Percentiles rank a stretch among this genome's conserved stretches.
phyloP scores from a whole-genome alignment of 371 early-diverging fungal genomes.

The Funneliformis caledonium region DNA sequence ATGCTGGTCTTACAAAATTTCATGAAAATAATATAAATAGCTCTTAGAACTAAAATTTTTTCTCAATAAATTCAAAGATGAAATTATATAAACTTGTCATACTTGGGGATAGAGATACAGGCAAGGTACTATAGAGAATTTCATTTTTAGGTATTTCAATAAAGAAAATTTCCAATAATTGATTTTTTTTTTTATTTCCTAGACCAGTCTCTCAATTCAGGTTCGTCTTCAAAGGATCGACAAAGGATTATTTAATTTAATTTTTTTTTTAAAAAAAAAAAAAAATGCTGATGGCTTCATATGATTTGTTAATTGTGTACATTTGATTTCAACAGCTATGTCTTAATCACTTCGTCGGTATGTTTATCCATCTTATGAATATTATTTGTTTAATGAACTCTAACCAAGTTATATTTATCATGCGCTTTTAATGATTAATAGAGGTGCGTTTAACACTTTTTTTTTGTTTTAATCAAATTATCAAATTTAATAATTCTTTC shows the following conservation, averaged over 20 bases:
- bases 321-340: slow-evolving; percentile 38
- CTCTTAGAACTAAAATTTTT: too few relatives aligned
- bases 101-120: background rate
- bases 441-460: background rate
- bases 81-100: background rate
- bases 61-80: background rate
- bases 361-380: background rate
- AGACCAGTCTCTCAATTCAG: slow-evolving; percentile 44
- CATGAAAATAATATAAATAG: too few relatives aligned
- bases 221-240: slow-evolving; percentile 15
- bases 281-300: background rate
- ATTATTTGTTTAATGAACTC: background rate
- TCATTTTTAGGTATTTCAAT: background rate
- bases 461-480: too few relatives aligned
- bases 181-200: background rate
- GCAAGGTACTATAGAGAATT: background rate
- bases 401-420: background rate
- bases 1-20: too few relatives aligned
- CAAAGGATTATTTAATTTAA: background rate
- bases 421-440: background rate
- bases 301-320: background rate
- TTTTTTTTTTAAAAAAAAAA: slow-evolving; percentile 2
- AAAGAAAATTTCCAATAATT: too few relatives aligned
- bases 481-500: background rate
- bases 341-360: slow-evolving; percentile 46